Percentiles rank a stretch among this genome's conserved stretches.
phyloP scores from a whole-genome alignment of 345 rosid genomes.

The rapeseed (Brassica napus) region Da-Ae NC_063452.1:26263501-26264000 shows the following conservation, averaged over 20 bases:
- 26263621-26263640: conserved; percentile 11
- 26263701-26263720: too few relatives aligned
- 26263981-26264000: neutral
- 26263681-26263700: neutral
- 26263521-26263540: neutral
- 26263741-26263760: too few relatives aligned
- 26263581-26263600: conserved; percentile 25
- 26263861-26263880: too few relatives aligned
- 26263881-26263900: too few relatives aligned
- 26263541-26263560: conserved; percentile 3
- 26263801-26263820: too few relatives aligned
- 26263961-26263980: conserved; percentile 2
- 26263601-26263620: conserved; percentile 25
- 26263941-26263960: too few relatives aligned
- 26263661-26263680: neutral
- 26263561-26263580: neutral
- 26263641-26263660: neutral
- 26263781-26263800: too few relatives aligned
- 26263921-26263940: too few relatives aligned
- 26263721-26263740: neutral
- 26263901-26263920: too few relatives aligned
- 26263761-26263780: too few relatives aligned
- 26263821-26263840: too few relatives aligned
- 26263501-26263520: neutral
- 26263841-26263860: too few relatives aligned